Percentiles rank a stretch among this genome's conserved stretches.
Evolutionary conservation across 176 grass and related monocot species (phyloP).

Genomic region (Alloteropsis semialata): DNA sequence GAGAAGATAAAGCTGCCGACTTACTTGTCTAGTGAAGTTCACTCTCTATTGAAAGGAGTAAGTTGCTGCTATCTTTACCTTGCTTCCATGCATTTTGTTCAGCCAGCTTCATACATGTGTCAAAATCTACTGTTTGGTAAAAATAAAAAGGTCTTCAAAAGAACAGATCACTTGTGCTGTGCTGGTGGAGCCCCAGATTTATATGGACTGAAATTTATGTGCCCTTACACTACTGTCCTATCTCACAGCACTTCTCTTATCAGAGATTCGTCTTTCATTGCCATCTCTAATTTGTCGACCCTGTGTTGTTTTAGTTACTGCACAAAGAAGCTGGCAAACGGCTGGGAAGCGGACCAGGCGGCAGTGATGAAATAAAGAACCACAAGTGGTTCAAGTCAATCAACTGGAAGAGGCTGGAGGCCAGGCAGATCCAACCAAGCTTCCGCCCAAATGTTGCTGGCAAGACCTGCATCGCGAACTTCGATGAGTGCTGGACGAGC

Average conservation of each 20-base stretch:
- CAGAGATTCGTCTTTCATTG: neutral
- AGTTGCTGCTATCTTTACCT: conserved; percentile 37
- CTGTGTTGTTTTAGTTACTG: conserved; percentile 50
- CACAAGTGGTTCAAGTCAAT: conserved; percentile 97
- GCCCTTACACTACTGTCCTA: neutral
- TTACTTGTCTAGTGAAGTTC: conserved; percentile 84
- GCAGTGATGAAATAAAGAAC: conserved; percentile 80
- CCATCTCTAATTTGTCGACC: neutral
- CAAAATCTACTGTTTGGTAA: neutral
- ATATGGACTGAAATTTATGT: neutral
- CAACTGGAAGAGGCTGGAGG: conserved; percentile 86
- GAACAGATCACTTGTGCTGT: neutral
- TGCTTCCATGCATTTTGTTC: neutral
- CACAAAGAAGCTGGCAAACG: conserved; percentile 84
- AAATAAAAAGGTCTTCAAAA: neutral
- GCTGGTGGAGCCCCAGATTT: neutral
- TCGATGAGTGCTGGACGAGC: conserved; percentile 87
- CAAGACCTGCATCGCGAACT: conserved; percentile 78
- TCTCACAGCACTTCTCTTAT: neutral
- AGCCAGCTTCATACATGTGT: neutral
- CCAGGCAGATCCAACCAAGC: conserved; percentile 79
- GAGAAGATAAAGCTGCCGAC: conserved; percentile 86
- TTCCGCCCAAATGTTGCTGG: conserved; percentile 86
- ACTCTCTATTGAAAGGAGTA: conserved; percentile 94
- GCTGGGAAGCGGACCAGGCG: conserved; percentile 56